Base-by-base conservation (phyloP, 305 asterid species). In the Rubia tinctorum region DNA sequence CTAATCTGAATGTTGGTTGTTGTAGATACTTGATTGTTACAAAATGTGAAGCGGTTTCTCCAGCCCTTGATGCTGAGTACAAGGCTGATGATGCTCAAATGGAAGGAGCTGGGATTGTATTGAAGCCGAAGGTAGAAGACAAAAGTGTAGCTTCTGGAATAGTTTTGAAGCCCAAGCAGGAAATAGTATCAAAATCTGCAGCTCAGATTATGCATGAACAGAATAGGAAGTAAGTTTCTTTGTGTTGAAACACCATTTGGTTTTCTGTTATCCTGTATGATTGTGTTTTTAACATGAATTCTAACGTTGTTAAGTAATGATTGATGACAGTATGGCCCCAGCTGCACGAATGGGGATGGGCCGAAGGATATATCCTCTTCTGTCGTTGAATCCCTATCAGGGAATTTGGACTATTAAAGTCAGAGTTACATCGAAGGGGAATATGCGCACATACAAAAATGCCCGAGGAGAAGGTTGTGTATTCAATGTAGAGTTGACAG, bases 381-480 rank as follows among this genome's bases (percentile, higher is more conserved):
- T 85, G 71, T 91, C 97, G 6, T 80, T 91, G 81, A 91, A 90
- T 78, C 99, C 97, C 62, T 94, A 94, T 75, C 97, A 90, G 79
- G 97, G 97, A 65, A 88, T 73, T 66, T 94, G 99, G 99, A 91
- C 95, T 1, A 94, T 91, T 9, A 86, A 90, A 67, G 98, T 94
- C 42, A 77, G 97, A 15, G 96, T 90, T 39, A 91, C 99, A 0
- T 74, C 86, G 72, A 94, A 94, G 75, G 99, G 97, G 23, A 86
- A 69, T 73, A 83, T 91, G 95, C 77, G 97, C 4, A 40, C 84
- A 30, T 94, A 89, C 85, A 89, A 68, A 81, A 94, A 94, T 87
- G 90, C 91, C 62, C 82, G 90, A 77, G 98, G 98, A 37, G 97
- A 91, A 79, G 98, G 98, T 13, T 88, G 96, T 73, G 97, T 94